Evolutionary conservation across 345 rosid species (phyloP), one percentile per base, ranked within the genome.

Genomic region (Eucalyptus curtisii): DNA sequence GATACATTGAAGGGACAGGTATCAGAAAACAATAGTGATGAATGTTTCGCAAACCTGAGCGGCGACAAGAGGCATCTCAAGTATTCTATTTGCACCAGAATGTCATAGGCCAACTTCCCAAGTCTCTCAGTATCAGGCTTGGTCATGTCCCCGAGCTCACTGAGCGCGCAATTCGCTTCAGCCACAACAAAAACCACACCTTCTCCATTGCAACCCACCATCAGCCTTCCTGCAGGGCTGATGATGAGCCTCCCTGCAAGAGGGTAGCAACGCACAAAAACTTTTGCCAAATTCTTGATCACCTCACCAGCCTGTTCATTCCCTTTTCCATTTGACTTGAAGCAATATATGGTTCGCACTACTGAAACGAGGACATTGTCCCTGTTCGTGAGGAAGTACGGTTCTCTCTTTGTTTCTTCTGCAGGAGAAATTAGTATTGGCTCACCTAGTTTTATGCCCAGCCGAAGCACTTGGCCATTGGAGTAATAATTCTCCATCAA

Each of bases 131-230:
- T 94, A 31, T 97, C 96, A 1, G 96, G 99, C 90, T 97, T 95
- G 15, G 96, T 96, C 42, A 95, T 93, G 88, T 96, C 99, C 47
- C 98, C 97, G 27, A 95, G 91, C 90, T 95, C 94, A 86, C 91
- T 92, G 92, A 96, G 88, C 25, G 47, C 49, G 88, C 97, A 96
- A 86, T 94, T 92, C 5, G 95, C 96, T 90, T 94, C 95, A 37
- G 97, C 99, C 92, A 96, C 98, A 49, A 96, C 97, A 87, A 95
- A 96, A 87, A 95, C 95, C 30, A 95, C 99, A 45, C 99, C 98
- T 92, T 95, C 96, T 49, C 94, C 97, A 5, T 91, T 93, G 90
- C 99, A 97, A 49, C 93, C 90, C 50, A 96, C 93, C 10, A 94
- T 93, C 44, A 95, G 99, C 92, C 95, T 96, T 66, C 97, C 97